Percentiles rank a stretch among this genome's conserved stretches.
Conservation (phyloP, 2,329 filamentous ascomycete genomes). For the Dactylellina cionopaga region DNA sequence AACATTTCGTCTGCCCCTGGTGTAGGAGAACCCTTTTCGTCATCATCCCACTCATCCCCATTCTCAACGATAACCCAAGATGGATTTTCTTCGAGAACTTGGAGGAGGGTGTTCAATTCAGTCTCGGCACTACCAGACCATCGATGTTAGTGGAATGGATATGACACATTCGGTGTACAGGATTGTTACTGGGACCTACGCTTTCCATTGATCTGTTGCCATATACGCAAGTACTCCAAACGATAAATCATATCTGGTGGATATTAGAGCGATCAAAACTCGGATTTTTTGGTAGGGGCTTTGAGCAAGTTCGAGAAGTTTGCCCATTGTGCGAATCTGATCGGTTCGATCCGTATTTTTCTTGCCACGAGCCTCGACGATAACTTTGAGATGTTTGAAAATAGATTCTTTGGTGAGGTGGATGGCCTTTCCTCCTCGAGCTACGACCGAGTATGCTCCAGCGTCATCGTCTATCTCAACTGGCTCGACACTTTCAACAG, state of each 20-base stretch:
- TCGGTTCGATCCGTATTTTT: conserved; percentile 97
- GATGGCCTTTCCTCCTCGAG: conserved; percentile 85
- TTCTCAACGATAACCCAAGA: conserved; percentile 88
- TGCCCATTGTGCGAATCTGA: conserved; percentile 98
- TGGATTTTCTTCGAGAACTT: conserved; percentile 79
- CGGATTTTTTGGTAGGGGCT: conserved; percentile 95
- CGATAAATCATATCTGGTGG: conserved; percentile 91
- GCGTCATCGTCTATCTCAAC: conserved; percentile 72
- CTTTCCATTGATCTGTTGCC: conserved; percentile 96
- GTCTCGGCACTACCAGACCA: conserved; percentile 71
- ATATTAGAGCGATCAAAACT: conserved; percentile 88
- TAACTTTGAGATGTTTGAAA: conserved; percentile 91
- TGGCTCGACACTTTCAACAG: conserved; percentile 60
- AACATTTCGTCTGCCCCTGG: conserved; percentile 80
- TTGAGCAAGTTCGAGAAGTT: conserved; percentile 84
- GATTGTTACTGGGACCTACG: conserved; percentile 61
- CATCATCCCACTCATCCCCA: conserved; percentile 98
- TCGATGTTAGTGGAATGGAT: conserved; percentile 1
- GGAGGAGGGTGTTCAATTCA: conserved; percentile 81
- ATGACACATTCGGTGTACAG: neutral
- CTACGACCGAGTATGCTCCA: conserved; percentile 88
- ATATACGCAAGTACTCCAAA: conserved; percentile 82
- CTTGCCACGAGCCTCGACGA: conserved; percentile 95
- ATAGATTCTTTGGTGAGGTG: conserved; percentile 97
- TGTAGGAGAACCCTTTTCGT: conserved; percentile 86